Evolutionary conservation across 495 filamentous ascomycete genomes (phyloP), one percentile per base, ranked within the genome.

Genomic region (Tetracladium setigerum): DNA sequence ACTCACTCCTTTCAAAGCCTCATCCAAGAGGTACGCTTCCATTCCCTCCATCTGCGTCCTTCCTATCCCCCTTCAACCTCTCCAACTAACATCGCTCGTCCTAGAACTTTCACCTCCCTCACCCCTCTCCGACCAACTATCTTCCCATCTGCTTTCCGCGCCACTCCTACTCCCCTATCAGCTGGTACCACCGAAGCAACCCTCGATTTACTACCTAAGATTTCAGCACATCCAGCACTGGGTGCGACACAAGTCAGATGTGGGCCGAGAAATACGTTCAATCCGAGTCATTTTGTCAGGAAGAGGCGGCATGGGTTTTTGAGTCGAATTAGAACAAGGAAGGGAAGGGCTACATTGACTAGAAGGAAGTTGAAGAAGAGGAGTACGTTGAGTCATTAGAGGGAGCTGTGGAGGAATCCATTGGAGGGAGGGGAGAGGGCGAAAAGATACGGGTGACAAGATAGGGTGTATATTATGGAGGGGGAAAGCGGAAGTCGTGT

Each of bases 231-330:
- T 50, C 68, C 77, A 27, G 65, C 63, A 2, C 43, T 79, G 38
- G 55, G 51, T 14, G 43, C 54, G 15, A 57, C 65, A 31, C 78
- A 80, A 57, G 61, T 79, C 9, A 69, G 74, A 16, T 67, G 67
- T 52, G 78, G 69, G 6, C 75, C 74, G 34, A 68, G 84, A 47
- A 56, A 74, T 47, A 87, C 84, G 4, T 87, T 72, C 56, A 73
- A 76, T 39, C 83, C 82, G 4, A 81, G 75, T 41, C 82, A 86
- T 51, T 62, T 74, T 41, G 82, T 88, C 36, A 73, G 84, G 61
- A 88, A 87, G 68, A 68, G 84, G 50, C 69, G 84, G 49, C 76
- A 79, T 63, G 84, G 84, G 0, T 87, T 84, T 64, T 64, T 87
- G 62, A 66, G 76, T 12, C 59, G 84, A 49, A 53, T 81, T 47